Evolutionary conservation across 495 filamentous ascomycete species (phyloP).

Genomic region (Neurospora tetrasperma): DNA sequence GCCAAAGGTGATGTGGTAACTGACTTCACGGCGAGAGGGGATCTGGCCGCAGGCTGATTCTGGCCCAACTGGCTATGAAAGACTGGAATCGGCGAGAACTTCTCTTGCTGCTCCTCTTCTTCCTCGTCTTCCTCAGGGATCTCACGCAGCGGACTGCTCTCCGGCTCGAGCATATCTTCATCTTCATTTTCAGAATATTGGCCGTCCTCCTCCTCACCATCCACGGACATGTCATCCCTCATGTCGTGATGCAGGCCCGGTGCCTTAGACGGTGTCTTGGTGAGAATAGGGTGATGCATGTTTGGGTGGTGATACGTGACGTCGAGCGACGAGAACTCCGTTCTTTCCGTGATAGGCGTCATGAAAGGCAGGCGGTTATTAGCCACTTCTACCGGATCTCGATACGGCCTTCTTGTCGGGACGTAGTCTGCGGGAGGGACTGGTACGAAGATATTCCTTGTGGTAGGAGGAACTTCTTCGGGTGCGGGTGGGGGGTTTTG

Average conservation of each 20-base stretch:
- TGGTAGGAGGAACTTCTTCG: constrained; percentile 26
- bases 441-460: constrained; percentile 44
- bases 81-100: constrained; percentile 20
- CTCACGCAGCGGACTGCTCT: constrained; percentile 63
- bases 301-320: constrained; percentile 46
- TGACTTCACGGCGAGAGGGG: constrained; percentile 1
- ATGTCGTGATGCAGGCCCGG: neutral
- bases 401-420: constrained; percentile 60
- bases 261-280: constrained; percentile 63
- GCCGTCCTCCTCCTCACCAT: constrained; percentile 24
- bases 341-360: constrained; percentile 95
- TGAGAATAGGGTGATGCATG: constrained; percentile 26
- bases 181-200: constrained; percentile 16
- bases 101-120: constrained; percentile 18
- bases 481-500: constrained; percentile 14
- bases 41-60: constrained; percentile 7
- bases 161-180: constrained; percentile 39
- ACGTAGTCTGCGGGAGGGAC: constrained; percentile 81
- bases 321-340: constrained; percentile 65
- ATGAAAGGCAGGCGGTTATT: constrained; percentile 92
- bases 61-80: constrained; percentile 22
- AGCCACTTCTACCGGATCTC: constrained; percentile 62
- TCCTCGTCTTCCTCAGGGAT: constrained; percentile 37
- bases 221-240: constrained; percentile 14
- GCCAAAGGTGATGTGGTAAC: neutral